Base-by-base conservation (phyloP, 2,329 filamentous ascomycete species). In the Hypoxylon sp. region DNA sequence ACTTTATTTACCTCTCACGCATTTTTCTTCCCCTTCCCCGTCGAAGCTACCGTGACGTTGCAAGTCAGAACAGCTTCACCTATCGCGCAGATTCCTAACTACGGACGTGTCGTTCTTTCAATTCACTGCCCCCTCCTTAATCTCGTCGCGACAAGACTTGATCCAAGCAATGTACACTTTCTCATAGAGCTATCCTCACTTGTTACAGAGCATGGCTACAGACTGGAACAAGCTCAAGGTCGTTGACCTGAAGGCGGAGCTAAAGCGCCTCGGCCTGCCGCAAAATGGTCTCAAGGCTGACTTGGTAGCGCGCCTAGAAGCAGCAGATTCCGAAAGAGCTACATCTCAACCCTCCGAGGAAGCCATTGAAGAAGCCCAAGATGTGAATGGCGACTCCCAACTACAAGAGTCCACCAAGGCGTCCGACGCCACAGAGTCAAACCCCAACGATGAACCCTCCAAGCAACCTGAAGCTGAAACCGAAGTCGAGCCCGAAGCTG, bases 211-310 rank as follows among this genome's bases (percentile, higher is more conserved):
- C 69, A 87, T 85, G 84, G 76, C 80, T 51, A 80, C 81, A 56
- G 85, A 87, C 73, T 88, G 85, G 82, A 80, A 79, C 68, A 86
- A 82, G 79, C 85, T 90, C 75, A 94, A 92, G 81, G 92, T 95
- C 69, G 84, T 89, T 35, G 91, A 94, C 75, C 86, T 95, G 65
- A 92, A 91, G 79, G 88, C 88, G 21, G 91, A 94, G 82, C 85
- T 94, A 46, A 93, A 92, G 80, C 85, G 84, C 65, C 88, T 92
- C 70, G 89, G 89, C n/a, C 86, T 94, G 42, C 82, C 89, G 5
- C 87, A 89, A 68, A 87, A 87, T 24, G 92, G 92, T 7, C 84
- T 93, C 57, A 92, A 94, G 77, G 85, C 89, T 24, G 92, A 91
- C 66, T 86, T 94, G 51, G 85, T 94, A 62, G 86, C 90, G 67